These are phyloP conservation scores for Sechiopsis laciniata DNA, from an alignment of 306 rosid genomes.

Conservation along the genomic window DNA sequence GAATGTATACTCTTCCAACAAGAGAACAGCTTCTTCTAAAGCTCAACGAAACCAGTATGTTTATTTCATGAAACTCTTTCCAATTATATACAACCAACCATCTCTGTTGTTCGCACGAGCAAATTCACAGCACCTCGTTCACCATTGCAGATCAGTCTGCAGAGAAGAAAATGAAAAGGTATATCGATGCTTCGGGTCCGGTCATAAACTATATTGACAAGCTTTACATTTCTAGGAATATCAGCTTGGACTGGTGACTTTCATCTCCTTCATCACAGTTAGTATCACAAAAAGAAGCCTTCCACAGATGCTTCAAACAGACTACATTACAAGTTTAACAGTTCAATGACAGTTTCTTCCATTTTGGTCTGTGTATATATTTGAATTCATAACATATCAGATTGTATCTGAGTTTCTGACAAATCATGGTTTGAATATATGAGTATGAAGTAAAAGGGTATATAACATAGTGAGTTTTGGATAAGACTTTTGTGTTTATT, in stretches of 20 bases:
- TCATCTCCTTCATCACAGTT: neutral
- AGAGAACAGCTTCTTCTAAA: constrained; percentile 72
- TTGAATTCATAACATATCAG: constrained; percentile 7
- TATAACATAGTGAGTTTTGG: constrained; percentile 33
- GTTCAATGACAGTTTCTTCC: neutral
- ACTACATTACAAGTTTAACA: neutral
- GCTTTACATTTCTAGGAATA: constrained; percentile 57
- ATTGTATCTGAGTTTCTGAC: neutral
- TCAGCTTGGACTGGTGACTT: constrained; percentile 79
- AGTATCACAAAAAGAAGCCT: neutral
- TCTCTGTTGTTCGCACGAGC: neutral
- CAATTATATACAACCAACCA: neutral
- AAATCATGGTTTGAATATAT: neutral
- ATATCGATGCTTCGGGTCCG: constrained; percentile 53
- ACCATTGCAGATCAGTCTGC: constrained; percentile 63
- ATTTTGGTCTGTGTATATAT: neutral
- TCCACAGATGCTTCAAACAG: neutral
- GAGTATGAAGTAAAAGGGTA: neutral
- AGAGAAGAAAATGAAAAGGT: constrained; percentile 79
- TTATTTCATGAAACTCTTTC: neutral
- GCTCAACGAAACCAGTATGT: constrained; percentile 68
- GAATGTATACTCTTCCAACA: constrained; percentile 87
- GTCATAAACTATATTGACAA: constrained; percentile 72
- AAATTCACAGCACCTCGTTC: neutral
- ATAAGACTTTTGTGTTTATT: constrained; percentile 25